Evolutionary conservation across 2,329 filamentous ascomycete species (phyloP), one percentile per base, ranked within the genome.

Genomic region (Alternaria sp.): DNA sequence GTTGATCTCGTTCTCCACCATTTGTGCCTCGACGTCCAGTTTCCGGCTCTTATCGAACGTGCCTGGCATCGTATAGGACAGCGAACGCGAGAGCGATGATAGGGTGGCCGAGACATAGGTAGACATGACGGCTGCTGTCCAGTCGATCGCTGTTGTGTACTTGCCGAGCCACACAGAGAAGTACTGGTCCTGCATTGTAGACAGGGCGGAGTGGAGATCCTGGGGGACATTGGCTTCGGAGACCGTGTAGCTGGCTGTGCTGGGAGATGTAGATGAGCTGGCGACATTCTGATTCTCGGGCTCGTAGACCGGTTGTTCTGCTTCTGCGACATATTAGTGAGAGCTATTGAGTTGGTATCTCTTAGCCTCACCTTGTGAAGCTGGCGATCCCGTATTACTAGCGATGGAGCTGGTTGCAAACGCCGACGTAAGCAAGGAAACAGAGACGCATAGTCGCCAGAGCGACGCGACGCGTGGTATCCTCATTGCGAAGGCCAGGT

Each of bases 101-200:
- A 95, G 84, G 3, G 89, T 86, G 14, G 89, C 91, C 0, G 92
- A 90, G 36, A 97, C 80, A 58, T 94, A 89, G 0, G 94, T 97
- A 44, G 89, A 89, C 69, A 92, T 83, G 9, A 97, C 92, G 4
- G 94, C 94, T 18, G 89, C 90, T 0, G 94, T 98, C 94, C 94
- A 98, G 81, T 97, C 94, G 71, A 97, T 97, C 32, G 92, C 87
- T 1, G 85, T 84, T 0, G 93, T 92, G 92, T 94, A 98, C 27
- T 88, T 93, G 11, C 92, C 93, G 36, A 90, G 82, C 85, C 91
- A 91, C 5, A 90, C 80, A 48, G 89, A 85, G 75, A 95, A 97
- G 80, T 93, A 97, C 27, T 85, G 82, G 54, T 87, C 83, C 76
- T 97, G 93, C 84, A 97, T 88, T 6, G 90, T 87, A 48, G 88